Evolutionary conservation across 352 stramenopile genomes (phyloP).

Genomic region (Globisporangium viniferum): DNA sequence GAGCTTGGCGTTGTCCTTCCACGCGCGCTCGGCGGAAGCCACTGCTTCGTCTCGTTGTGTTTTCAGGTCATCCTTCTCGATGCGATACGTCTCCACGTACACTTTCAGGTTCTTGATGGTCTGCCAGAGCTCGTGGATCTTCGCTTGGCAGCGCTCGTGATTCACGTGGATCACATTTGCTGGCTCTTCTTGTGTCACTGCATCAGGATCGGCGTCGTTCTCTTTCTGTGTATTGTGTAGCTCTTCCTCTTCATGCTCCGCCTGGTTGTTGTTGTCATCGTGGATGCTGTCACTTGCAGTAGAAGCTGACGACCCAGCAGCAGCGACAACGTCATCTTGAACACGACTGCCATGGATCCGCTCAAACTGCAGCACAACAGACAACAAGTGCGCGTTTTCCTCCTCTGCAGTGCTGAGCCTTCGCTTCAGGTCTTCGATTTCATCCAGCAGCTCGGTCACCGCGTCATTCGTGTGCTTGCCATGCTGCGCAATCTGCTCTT

Average conservation of each 20-base stretch:
- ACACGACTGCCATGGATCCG: neutral
- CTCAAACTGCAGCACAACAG: neutral
- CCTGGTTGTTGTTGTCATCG: conserved; percentile 4
- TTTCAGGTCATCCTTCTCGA: conserved; percentile 45
- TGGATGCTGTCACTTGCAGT: conserved; percentile 3
- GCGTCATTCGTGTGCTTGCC: conserved; percentile 3
- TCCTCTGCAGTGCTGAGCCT: neutral
- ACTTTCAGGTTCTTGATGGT: conserved; percentile 56
- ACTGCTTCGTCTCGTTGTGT: conserved; percentile 60
- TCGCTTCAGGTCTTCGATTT: conserved; percentile 16
- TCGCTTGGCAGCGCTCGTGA: conserved; percentile 57
- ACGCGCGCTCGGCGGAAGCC: conserved; percentile 47
- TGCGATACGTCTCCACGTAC: conserved; percentile 57
- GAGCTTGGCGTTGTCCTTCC: conserved; percentile 53
- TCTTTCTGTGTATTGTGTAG: neutral
- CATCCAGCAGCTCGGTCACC: conserved; percentile 8
- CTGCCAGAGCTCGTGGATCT: conserved; percentile 70
- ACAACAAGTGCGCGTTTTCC: conserved; percentile 7
- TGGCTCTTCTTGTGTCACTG: neutral
- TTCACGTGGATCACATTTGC: conserved; percentile 2
- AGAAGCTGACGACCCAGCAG: neutral
- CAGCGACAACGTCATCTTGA: neutral
- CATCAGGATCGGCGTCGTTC: neutral
- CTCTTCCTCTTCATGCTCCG: conserved; percentile 5
- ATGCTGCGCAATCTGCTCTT: conserved; percentile 1